phyloP scores from a whole-genome alignment of 2,329 filamentous ascomycete species.

The Aureobasidium melanogenum region DNA sequence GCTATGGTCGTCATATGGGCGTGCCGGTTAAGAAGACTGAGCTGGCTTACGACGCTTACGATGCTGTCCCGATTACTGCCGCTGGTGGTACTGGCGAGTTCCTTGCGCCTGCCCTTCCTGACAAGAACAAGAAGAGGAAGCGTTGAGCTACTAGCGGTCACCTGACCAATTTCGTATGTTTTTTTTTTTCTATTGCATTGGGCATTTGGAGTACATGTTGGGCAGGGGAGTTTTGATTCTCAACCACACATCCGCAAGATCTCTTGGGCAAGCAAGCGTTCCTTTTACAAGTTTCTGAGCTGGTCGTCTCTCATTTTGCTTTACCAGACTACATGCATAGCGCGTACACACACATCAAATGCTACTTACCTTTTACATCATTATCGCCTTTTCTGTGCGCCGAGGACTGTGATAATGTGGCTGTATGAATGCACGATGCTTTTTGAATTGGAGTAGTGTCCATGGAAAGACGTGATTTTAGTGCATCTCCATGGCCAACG shows the following conservation, averaged over 20 bases:
- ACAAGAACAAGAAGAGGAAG: slow-evolving; percentile 65
- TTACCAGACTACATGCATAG: slow-evolving; percentile 4
- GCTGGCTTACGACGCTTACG: slow-evolving; percentile 14
- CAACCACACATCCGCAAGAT: not conserved
- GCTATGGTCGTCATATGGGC: slow-evolving; percentile 68
- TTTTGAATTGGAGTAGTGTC: not conserved
- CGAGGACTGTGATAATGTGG: not conserved
- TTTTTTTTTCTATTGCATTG: slow-evolving; percentile 3
- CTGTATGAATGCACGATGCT: not conserved
- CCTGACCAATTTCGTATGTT: slow-evolving; percentile 7
- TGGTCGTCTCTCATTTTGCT: slow-evolving; percentile 6
- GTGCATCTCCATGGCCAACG: not conserved
- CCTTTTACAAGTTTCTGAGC: not conserved
- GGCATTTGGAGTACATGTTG: slow-evolving; percentile 10
- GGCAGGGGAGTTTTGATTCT: not conserved
- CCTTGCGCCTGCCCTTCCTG: slow-evolving; percentile 29
- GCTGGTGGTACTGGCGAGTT: slow-evolving; percentile 26
- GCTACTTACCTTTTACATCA: not conserved
- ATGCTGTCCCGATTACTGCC: slow-evolving; percentile 12
- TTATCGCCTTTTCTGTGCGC: not conserved
- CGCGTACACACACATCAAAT: not conserved
- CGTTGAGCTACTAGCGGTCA: slow-evolving; percentile 30
- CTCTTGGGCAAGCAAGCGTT: slow-evolving; percentile 8
- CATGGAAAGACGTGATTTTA: not conserved
- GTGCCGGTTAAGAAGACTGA: slow-evolving; percentile 53